Conservation (phyloP, 2,329 filamentous ascomycete species). For the Malbranchea zuffiana region DNA sequence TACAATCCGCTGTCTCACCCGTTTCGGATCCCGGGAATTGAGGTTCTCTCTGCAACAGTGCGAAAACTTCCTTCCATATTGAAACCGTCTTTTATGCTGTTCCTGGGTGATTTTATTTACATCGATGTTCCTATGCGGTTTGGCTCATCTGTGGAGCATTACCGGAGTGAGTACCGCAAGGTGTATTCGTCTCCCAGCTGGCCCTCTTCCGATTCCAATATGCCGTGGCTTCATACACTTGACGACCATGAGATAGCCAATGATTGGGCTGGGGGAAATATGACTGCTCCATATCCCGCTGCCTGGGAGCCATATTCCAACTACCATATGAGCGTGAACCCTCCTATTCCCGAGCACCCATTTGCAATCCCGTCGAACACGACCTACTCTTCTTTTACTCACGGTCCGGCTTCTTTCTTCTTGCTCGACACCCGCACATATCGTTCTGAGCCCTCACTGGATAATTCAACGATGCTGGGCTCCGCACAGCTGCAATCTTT, state of each 20-base stretch:
- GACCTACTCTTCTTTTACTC: slow-evolving; percentile 80
- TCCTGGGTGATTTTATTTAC: slow-evolving; percentile 42
- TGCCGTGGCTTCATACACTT: slow-evolving; percentile 96
- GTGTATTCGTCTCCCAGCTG: slow-evolving; percentile 95
- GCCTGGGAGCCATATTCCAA: slow-evolving; percentile 76
- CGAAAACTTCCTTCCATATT: slow-evolving; percentile 51
- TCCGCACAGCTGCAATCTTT: slow-evolving; percentile 66
- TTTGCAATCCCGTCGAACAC: slow-evolving; percentile 48
- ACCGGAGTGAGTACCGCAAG: slow-evolving; percentile 83
- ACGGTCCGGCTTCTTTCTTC: slow-evolving; percentile 89
- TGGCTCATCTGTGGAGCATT: slow-evolving; percentile 61
- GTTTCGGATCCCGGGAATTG: slow-evolving; percentile 69
- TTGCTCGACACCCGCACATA: slow-evolving; percentile 86
- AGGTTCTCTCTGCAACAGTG: slow-evolving; percentile 61
- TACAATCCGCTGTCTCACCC: slow-evolving; percentile 79
- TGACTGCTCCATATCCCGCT: slow-evolving; percentile 64
- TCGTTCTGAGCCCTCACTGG: slow-evolving; percentile 44
- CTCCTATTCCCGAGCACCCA: slow-evolving; percentile 46
- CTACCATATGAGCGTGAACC: slow-evolving; percentile 79
- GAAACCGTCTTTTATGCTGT: slow-evolving; percentile 48
- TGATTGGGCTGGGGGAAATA: slow-evolving; percentile 71
- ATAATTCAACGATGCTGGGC: slow-evolving; percentile 80
- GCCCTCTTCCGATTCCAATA: slow-evolving; percentile 50
- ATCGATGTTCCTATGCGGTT: slow-evolving; percentile 72
- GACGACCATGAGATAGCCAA: slow-evolving; percentile 96